Base-by-base conservation (phyloP, 306 rosid genomes). In the Boehmeria nivea region DNA sequence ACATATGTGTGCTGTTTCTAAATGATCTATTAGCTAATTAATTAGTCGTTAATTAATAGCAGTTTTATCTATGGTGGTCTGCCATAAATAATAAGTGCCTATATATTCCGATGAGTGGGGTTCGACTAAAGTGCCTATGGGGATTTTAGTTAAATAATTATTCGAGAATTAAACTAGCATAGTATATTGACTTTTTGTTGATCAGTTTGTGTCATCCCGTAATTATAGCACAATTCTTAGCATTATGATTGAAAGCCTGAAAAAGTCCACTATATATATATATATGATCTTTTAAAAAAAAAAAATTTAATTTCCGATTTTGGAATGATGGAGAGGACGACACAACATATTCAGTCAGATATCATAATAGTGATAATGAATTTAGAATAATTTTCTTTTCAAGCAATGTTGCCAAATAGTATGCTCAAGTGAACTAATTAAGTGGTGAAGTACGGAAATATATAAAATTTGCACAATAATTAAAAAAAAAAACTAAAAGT, bases 301-400 rank as follows among this genome's bases (percentile, higher is more conserved):
- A 3, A 51, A 2, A 23, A 50, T 12, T 0, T 25, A 3, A 13
- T 15, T 50, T 50, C 8, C 5, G 3, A 14, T 26, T 51, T 51
- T 51, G 38, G 39, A n/a, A 51, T 54, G 42, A 54, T 54, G 23
- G 44, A 54, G 43, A 15, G 59, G 36, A 54, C 6, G 26, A 54
- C 43, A 54, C 14, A 16, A 34, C 43, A 34, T 18, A 54, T 33
- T 48, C 31, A 23, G 27, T 48, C 31, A 23, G 27, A 48, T 48
- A 31, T 10, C 53, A 48, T 48, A 12, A 48, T 48, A 21, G 53
- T 22, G 53, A 10, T 19, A 6, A 21, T 15, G 26, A 48, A 23
- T 26, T 48, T 48, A 22, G 31, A 23, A 22, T 48, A 12, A 20
- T 2, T 8, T 19, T 46, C 12, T 42, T 13, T 42, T 4, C 36